Conservation (phyloP, 1,284 basidiomycete genomes). For the Cutaneotrichosporon sp. region DNA sequence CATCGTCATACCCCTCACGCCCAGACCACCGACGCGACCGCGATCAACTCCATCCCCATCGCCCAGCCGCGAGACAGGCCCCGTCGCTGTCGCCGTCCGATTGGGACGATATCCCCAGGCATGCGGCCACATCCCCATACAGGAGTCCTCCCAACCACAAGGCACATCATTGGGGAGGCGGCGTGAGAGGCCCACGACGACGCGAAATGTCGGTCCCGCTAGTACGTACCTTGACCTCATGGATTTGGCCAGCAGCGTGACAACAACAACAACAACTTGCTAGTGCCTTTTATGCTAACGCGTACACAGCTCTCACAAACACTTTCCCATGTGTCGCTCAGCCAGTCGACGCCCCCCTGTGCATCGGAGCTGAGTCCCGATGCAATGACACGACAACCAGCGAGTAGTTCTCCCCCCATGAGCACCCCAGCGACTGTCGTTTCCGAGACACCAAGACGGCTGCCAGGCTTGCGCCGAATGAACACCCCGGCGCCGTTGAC, state of each 20-base stretch:
- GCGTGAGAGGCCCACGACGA: slow-evolving; percentile 15
- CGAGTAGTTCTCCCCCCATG: slow-evolving; percentile 14
- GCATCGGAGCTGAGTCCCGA: slow-evolving; percentile 7
- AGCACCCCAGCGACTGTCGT: slow-evolving; percentile 5
- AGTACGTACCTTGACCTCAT: slow-evolving; percentile 19
- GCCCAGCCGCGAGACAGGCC: not conserved
- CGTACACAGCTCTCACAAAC: slow-evolving; percentile 34
- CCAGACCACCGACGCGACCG: not conserved
- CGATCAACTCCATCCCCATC: not conserved
- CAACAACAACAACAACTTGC: too few species aligned
- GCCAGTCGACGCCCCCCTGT: slow-evolving; percentile 22
- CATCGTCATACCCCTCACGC: not conserved
- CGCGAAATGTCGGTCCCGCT: slow-evolving; percentile 42
- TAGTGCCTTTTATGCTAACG: not conserved
- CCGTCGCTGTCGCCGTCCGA: not conserved
- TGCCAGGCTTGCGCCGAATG: slow-evolving; percentile 1
- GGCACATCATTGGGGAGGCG: slow-evolving; percentile 1
- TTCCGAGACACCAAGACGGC: slow-evolving; percentile 9
- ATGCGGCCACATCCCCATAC: not conserved
- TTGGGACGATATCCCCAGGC: not conserved
- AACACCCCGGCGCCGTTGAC: slow-evolving; percentile 12
- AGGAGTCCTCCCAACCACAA: not conserved
- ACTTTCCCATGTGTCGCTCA: slow-evolving; percentile 38
- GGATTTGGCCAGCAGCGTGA: not conserved
- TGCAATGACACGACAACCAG: slow-evolving; percentile 2